Base-by-base conservation (phyloP, 306 rosid species). In the Sphenostylis stenocarpa region DNA sequence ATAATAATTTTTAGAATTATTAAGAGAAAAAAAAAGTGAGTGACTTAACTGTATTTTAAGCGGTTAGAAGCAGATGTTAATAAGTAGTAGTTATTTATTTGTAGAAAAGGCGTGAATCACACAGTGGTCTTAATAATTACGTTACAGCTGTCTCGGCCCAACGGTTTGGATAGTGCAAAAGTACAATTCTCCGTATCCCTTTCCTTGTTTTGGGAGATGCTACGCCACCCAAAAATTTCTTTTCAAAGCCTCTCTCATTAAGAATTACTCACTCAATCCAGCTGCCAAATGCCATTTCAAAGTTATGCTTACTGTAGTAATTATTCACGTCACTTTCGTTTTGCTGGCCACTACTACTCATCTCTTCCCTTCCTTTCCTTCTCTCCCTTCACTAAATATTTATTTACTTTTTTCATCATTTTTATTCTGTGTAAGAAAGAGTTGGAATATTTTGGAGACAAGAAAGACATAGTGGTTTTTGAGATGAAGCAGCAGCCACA, bases 121-220 rank as follows among this genome's bases (percentile, higher is more conserved):
- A 12, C 34, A 19, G 53, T 63, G 9, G 2, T 36, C 7, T 74
- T 41, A 70, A 63, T 77, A 70, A 64, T 76, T 77, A 85, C 61
- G 45, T 14, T 34, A 56, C 80, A 81, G 83, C 81, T 67, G 84
- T 80, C 85, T 78, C 77, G 55, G 41, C 36, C 29, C 60, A 84
- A 80, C 82, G 77, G 80, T 60, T 80, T 66, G 74, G 45, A 51
- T 49, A 62, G 69, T 58, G 39, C 28, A n/a, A 53, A 80, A 72
- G 82, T 80, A 81, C 75, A 82, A 77, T 58, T 14, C 70, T 77
- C 83, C 83, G 79, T 80, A 68, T 79, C 24, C 36, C 34, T 75
- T 79, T 43, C 1, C 49, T 64, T 24, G 43, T 33, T 73, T 55
- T 12, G 70, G 76, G 29, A 77, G 41, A 68, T 53, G 75, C 73